Evolutionary conservation across 2,329 filamentous ascomycete species (phyloP).

Genomic region (Alternaria novae-zelandiae): DNA sequence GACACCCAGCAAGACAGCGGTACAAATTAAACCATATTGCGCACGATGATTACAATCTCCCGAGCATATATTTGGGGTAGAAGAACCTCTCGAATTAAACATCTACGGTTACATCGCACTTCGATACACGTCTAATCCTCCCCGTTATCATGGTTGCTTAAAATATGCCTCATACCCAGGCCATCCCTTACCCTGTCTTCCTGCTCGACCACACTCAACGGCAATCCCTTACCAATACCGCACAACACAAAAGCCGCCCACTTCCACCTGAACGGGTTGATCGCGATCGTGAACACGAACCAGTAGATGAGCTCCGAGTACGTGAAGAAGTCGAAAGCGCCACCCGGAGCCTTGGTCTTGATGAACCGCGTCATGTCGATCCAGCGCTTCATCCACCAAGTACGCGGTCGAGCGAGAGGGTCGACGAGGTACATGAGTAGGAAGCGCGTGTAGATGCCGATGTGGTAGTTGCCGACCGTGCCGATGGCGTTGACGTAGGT

Average conservation of each 20-base stretch:
- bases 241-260: constrained; percentile 86
- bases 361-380: constrained; percentile 81
- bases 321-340: constrained; percentile 88
- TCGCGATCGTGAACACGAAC: constrained; percentile 77
- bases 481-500: constrained; percentile 83
- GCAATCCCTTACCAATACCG: constrained; percentile 71
- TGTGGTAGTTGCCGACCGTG: constrained; percentile 85
- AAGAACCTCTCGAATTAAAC: background rate
- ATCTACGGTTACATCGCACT: background rate
- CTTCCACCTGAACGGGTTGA: constrained; percentile 91
- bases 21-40: background rate
- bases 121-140: background rate
- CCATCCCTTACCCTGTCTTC: constrained; percentile 69
- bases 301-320: constrained; percentile 85
- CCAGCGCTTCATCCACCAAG: constrained; percentile 82
- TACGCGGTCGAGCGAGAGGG: constrained; percentile 73
- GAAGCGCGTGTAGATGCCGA: constrained; percentile 86
- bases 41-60: background rate
- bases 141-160: background rate
- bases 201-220: constrained; percentile 68
- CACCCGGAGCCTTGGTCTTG: constrained; percentile 70
- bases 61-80: background rate
- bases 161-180: constrained; percentile 49
- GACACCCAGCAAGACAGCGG: background rate
- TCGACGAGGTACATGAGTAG: constrained; percentile 86